Percentiles rank a stretch among this genome's conserved stretches.
phyloP scores from a whole-genome alignment of 495 filamentous ascomycete species.

The Chlorociboria aeruginascens region DNA sequence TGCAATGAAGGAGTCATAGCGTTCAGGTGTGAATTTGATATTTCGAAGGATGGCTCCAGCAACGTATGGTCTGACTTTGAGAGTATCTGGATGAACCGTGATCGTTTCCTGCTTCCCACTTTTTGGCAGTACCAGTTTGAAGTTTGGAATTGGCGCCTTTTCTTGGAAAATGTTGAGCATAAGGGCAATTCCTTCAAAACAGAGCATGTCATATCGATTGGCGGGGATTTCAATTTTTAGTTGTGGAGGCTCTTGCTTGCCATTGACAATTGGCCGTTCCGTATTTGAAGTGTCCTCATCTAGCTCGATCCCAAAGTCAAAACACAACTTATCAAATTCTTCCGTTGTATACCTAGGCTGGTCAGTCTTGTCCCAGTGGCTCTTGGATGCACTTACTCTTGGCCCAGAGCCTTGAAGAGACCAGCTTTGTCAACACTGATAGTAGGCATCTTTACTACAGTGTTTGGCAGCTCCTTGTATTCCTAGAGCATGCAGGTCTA shows the following conservation, averaged over 20 bases:
- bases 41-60: slow-evolving; percentile 79
- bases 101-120: slow-evolving; percentile 67
- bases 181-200: slow-evolving; percentile 91
- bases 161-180: slow-evolving; percentile 92
- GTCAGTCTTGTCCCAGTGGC: slow-evolving; percentile 14
- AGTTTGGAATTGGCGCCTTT: slow-evolving; percentile 62
- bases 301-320: slow-evolving; percentile 97
- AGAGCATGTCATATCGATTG: slow-evolving; percentile 98
- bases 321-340: slow-evolving; percentile 93
- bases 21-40: slow-evolving; percentile 79
- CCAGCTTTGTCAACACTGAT: slow-evolving; percentile 90
- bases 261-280: slow-evolving; percentile 60
- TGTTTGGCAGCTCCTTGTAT: background rate
- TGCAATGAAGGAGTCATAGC: slow-evolving; percentile 94
- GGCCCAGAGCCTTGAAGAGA: slow-evolving; percentile 83
- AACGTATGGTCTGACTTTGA: slow-evolving; percentile 70
- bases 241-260: slow-evolving; percentile 77
- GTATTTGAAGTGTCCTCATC: slow-evolving; percentile 85
- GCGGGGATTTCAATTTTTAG: slow-evolving; percentile 98
- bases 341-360: slow-evolving; percentile 66
- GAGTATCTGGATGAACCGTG: slow-evolving; percentile 68
- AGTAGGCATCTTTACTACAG: slow-evolving; percentile 58
- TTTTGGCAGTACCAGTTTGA: slow-evolving; percentile 55
- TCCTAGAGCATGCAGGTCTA: background rate
- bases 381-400: slow-evolving; percentile 47